These are phyloP conservation scores for Suhomyces pyralidae DNA, from an alignment of 805 yeast species.

Conservation along the genomic window DNA sequence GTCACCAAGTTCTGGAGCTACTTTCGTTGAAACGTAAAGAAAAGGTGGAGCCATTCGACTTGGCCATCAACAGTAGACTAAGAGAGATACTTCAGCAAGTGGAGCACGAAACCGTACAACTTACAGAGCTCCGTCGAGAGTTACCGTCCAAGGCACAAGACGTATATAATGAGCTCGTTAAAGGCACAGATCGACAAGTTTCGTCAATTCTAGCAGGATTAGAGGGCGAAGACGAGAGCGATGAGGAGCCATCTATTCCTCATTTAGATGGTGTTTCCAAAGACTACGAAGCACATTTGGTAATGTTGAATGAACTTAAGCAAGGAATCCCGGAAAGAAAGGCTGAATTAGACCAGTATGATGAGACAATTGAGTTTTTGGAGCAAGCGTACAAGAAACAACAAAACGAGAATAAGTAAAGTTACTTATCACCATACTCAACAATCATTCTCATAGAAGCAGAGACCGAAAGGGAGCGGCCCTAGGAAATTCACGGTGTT, in stretches of 20 bases:
- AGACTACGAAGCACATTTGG: constrained; percentile 28
- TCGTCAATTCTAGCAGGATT: constrained; percentile 23
- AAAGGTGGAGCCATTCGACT: constrained; percentile 69
- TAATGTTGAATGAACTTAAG: constrained; percentile 32
- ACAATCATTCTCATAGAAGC: too few species aligned
- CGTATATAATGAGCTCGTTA: constrained; percentile 34
- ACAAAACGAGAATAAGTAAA: background rate
- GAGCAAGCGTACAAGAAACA: constrained; percentile 13
- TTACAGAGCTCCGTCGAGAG: constrained; percentile 53
- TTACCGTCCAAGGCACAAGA: constrained; percentile 44
- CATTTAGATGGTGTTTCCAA: constrained; percentile 15
- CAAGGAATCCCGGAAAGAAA: constrained; percentile 33
- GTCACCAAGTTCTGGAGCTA: constrained; percentile 17
- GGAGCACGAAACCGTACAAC: constrained; percentile 58
- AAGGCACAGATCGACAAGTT: constrained; percentile 29
- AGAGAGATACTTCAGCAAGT: constrained; percentile 55
- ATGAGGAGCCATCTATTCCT: constrained; percentile 9
- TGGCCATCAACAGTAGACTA: constrained; percentile 56
- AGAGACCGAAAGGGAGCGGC: too few species aligned
- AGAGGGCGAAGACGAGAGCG: constrained; percentile 11
- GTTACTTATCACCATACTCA: too few species aligned
- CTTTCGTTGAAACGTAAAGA: constrained; percentile 28
- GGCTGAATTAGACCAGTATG: constrained; percentile 33
- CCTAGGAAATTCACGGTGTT: too few species aligned
- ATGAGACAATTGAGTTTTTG: constrained; percentile 28